Percentiles rank a stretch among this genome's conserved stretches.
These are phyloP conservation scores for Pyricularia sp. DNA, from an alignment of 2,329 filamentous ascomycete species.

Conservation along the genomic window DNA sequence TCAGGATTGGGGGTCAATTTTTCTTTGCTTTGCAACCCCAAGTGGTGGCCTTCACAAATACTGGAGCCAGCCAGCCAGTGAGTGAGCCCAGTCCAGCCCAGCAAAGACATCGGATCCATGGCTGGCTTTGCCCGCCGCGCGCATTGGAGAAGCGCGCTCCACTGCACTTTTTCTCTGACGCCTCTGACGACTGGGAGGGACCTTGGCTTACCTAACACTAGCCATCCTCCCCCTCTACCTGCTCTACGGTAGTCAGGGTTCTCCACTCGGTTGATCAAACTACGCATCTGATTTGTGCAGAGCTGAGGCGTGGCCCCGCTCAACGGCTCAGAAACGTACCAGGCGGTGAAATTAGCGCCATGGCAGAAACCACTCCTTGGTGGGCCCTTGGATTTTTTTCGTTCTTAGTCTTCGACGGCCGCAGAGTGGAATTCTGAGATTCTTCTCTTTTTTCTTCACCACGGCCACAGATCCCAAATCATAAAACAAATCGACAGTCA, in stretches of 20 bases:
- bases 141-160: constrained; percentile 3
- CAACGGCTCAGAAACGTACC: constrained; percentile 2
- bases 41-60: constrained; percentile 1
- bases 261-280: not conserved
- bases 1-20: not conserved
- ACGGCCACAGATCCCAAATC: constrained; percentile 20
- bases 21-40: constrained; percentile 1
- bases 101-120: not conserved
- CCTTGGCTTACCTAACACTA: not conserved
- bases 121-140: not conserved
- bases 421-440: constrained; percentile 1
- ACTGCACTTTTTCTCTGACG: not conserved
- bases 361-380: not conserved
- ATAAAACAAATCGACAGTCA: constrained; percentile 26
- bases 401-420: not conserved
- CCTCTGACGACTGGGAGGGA: not conserved
- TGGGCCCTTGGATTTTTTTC: not conserved
- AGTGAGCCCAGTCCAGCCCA: not conserved
- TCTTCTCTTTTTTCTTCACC: constrained; percentile 13
- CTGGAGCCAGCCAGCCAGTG: not conserved
- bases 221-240: not conserved
- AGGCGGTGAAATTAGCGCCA: constrained; percentile 4
- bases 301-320: not conserved
- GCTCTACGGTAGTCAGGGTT: not conserved
- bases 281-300: not conserved